Evolutionary conservation across 352 stramenopile genomes (phyloP).

Genomic region (Pseudoperonospora humuli): DNA sequence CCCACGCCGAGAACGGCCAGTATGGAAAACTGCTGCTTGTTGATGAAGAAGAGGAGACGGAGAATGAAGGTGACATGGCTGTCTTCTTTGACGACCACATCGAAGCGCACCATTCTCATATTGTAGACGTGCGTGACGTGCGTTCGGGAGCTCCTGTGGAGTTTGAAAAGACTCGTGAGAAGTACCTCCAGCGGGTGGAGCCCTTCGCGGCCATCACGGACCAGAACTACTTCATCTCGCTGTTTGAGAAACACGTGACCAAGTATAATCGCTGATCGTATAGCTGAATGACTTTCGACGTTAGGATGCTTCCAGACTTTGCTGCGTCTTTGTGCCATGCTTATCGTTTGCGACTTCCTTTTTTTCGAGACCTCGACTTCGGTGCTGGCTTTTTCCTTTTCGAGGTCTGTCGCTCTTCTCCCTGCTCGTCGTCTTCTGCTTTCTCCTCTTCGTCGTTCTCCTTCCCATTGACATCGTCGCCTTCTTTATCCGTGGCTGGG

Average conservation of each 20-base stretch:
- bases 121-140: slow-evolving; percentile 69
- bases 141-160: slow-evolving; percentile 35
- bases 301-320: not conserved
- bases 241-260: slow-evolving; percentile 29
- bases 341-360: slow-evolving; percentile 40
- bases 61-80: slow-evolving; percentile 7
- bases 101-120: slow-evolving; percentile 61
- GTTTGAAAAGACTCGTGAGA: slow-evolving; percentile 44
- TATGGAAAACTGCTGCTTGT: slow-evolving; percentile 75
- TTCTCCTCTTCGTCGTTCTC: slow-evolving; percentile 14
- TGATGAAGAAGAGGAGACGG: slow-evolving; percentile 10
- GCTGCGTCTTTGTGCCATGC: not conserved
- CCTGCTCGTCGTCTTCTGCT: slow-evolving; percentile 18
- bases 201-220: slow-evolving; percentile 77
- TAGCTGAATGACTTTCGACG: not conserved
- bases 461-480: slow-evolving; percentile 13
- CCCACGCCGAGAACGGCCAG: slow-evolving; percentile 64
- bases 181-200: slow-evolving; percentile 68
- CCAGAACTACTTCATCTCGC: slow-evolving; percentile 52
- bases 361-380: slow-evolving; percentile 49
- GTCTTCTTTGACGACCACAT: slow-evolving; percentile 83
- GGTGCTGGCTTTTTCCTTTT: slow-evolving; percentile 21
- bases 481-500: slow-evolving; percentile 2
- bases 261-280: slow-evolving; percentile 12
- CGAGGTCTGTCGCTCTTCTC: slow-evolving; percentile 6